Percentiles rank a stretch among this genome's conserved stretches.
These are phyloP conservation scores for Aspergillus puulaauensis DNA, from an alignment of 2,329 filamentous ascomycete genomes.

Conservation along the genomic window DNA sequence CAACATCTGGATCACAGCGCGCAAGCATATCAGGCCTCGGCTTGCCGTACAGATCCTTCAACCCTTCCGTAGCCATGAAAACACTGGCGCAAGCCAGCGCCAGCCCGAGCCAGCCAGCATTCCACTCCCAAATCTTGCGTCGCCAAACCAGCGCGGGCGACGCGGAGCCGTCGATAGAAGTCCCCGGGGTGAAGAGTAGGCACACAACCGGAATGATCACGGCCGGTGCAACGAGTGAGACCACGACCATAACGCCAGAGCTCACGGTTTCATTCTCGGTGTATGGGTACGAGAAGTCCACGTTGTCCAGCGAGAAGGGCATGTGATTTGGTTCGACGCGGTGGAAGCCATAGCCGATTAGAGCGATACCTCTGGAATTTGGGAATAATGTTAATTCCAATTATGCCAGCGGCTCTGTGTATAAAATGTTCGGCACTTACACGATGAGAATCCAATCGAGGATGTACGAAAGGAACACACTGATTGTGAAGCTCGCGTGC, in stretches of 20 bases:
- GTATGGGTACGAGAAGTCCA: conserved; percentile 76
- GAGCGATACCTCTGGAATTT: conserved; percentile 51
- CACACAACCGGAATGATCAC: conserved; percentile 67
- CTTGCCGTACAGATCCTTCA: conserved; percentile 73
- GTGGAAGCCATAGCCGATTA: conserved; percentile 60
- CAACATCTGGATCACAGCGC: conserved; percentile 74
- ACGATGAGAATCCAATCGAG: conserved; percentile 70
- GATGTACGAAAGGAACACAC: conserved; percentile 65
- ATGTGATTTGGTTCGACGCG: conserved; percentile 64
- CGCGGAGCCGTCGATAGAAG: conserved; percentile 62
- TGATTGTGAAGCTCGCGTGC: conserved; percentile 39
- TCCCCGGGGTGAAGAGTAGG: conserved; percentile 69
- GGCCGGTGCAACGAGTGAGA: conserved; percentile 64
- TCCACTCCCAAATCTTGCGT: conserved; percentile 87
- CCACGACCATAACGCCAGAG: conserved; percentile 62
- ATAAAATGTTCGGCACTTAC: conserved; percentile 35
- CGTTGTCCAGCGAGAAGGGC: conserved; percentile 71
- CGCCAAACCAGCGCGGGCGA: conserved; percentile 68
- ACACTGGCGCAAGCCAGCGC: conserved; percentile 68
- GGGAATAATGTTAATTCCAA: conserved; percentile 11
- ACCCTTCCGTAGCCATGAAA: conserved; percentile 78
- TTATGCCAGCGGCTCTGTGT: neutral
- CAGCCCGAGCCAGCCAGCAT: conserved; percentile 80
- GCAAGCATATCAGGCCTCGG: conserved; percentile 64
- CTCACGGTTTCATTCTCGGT: conserved; percentile 71